These are phyloP conservation scores for Paracoccidioides brasiliensis DNA, from an alignment of 2,329 filamentous ascomycete genomes.

Conservation along the genomic window DNA sequence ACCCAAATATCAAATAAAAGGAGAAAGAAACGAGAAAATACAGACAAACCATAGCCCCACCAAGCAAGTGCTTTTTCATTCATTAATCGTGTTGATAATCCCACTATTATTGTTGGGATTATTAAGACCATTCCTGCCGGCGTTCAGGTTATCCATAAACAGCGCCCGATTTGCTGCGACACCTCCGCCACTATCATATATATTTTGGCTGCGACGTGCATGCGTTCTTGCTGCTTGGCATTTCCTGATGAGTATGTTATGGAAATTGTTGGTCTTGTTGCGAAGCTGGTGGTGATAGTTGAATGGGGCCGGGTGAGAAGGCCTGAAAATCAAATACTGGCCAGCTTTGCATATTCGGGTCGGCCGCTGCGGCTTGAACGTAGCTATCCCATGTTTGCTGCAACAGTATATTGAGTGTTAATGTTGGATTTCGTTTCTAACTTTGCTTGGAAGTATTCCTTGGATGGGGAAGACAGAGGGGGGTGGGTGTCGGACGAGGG, in stretches of 20 bases:
- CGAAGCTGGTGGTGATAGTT: background rate
- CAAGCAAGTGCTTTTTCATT: too few relatives aligned
- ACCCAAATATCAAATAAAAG: too few relatives aligned
- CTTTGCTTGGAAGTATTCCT: too few relatives aligned
- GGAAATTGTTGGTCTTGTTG: background rate
- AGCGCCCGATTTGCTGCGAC: background rate
- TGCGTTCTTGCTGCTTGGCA: background rate
- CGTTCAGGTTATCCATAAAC: too few relatives aligned
- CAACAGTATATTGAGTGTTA: background rate
- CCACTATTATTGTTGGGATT: too few relatives aligned
- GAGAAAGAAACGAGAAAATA: too few relatives aligned
- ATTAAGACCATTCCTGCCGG: too few relatives aligned
- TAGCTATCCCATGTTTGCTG: constrained; percentile 58
- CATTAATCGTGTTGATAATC: too few relatives aligned
- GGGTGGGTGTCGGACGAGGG: background rate
- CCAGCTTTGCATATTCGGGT: constrained; percentile 16
- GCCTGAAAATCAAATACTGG: background rate
- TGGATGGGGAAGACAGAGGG: too few relatives aligned
- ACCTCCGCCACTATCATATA: background rate
- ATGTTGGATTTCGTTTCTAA: too few relatives aligned
- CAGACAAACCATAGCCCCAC: too few relatives aligned
- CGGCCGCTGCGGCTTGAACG: constrained; percentile 45
- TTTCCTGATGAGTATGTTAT: background rate
- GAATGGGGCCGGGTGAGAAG: background rate
- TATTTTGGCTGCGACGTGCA: background rate